These are phyloP conservation scores for Saturnispora serradocipensis DNA, from an alignment of 805 yeast species.

Conservation along the genomic window DNA sequence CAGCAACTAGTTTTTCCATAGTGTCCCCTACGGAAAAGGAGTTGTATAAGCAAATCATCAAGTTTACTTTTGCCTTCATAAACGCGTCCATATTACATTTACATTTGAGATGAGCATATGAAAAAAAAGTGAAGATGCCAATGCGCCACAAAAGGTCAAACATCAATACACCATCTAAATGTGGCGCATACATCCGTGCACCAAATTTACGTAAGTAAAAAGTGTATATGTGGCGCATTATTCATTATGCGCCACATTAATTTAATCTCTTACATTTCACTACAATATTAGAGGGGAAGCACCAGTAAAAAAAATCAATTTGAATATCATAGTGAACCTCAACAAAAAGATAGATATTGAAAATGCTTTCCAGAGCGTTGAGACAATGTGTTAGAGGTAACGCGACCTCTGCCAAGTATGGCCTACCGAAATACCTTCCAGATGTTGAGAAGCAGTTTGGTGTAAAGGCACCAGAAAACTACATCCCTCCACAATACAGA, in stretches of 20 bases:
- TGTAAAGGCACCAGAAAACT: constrained; percentile 49
- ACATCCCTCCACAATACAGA: constrained; percentile 47
- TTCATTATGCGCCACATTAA: neutral
- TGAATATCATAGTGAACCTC: neutral
- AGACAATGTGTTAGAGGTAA: constrained; percentile 8
- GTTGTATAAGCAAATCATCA: neutral
- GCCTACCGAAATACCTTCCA: constrained; percentile 26
- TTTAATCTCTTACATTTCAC: neutral
- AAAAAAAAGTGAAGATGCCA: neutral
- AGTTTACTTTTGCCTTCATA: neutral
- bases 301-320: neutral
- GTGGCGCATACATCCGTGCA: neutral
- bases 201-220: neutral
- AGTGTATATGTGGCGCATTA: neutral
- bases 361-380: constrained; percentile 5
- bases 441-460: constrained; percentile 29
- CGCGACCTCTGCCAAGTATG: constrained; percentile 14
- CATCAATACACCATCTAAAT: neutral
- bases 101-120: neutral
- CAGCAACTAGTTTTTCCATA: constrained; percentile 10
- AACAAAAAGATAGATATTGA: neutral
- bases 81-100: neutral
- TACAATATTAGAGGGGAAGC: neutral
- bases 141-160: neutral
- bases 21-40: neutral